Evolutionary conservation across 129 eudicot genomes (phyloP), one percentile per base, ranked within the genome.

Genomic region (Flaveria brownii): DNA sequence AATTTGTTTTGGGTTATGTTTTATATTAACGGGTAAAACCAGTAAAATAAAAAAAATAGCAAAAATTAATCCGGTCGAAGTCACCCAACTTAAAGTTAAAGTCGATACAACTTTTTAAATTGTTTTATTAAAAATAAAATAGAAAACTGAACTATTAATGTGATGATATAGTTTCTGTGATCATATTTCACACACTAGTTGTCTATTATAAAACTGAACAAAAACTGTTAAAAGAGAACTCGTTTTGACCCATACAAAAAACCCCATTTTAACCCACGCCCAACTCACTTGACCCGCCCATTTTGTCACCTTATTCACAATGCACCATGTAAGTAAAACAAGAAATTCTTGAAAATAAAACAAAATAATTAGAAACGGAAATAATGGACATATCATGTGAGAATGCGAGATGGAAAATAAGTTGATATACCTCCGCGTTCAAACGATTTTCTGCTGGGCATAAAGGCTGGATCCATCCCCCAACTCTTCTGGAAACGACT

Each of bases 391-490:
- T 18, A 52, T 33, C 52, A 51, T 39, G 52, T 39, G 20, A 59
- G 16, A 80, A 30, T 20, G 52, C 22, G 36, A 59, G 16, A 80
- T 46, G 33, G 46, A 74, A 71, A 60, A 50, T 16, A 25, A 47
- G 71, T 52, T 41, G 11, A 69, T 23, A 42, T 82, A 93, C 98
- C 98, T 90, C 96, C 97, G 75, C 98, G 98, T 81, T 93, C 98
- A 39, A 93, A 90, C 56, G 92, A 81, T 82, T 93, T 93, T 84
- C 98, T 83, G 78, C 98, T 93, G 57, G 98, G 98, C 98, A 93
- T 93, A 75, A 63, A 93, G 18, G 96, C 85, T 82, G 90, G 91
- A 87, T 93, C 98, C 98, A 93, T 90, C 68, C 98, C 98, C 98
- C 98, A 93, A 77, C 83, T 93, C 84, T 82, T 88, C 82, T 93